Conservation (phyloP, 768 basidiomycete species). For the Trichaptum fuscoviolaceum region DNA sequence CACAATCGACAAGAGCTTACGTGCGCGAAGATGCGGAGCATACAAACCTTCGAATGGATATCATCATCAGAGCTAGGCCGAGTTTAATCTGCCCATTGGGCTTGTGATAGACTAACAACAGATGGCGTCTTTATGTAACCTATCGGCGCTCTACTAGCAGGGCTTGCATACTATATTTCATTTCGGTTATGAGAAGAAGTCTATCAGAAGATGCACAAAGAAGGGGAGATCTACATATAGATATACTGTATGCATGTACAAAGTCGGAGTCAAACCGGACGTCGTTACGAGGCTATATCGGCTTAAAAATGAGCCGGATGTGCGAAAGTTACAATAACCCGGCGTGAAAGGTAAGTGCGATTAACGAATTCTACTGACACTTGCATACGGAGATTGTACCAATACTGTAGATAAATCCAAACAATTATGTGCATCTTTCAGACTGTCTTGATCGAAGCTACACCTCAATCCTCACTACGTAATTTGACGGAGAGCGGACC, state of each 20-base stretch:
- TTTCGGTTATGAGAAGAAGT: neutral
- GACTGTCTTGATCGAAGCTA: neutral
- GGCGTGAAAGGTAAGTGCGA: neutral
- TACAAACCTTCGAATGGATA: too few relatives aligned
- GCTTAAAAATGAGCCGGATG: neutral
- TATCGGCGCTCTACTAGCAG: too few relatives aligned
- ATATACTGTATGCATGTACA: too few relatives aligned
- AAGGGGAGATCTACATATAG: neutral
- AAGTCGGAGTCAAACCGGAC: neutral
- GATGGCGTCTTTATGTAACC: too few relatives aligned
- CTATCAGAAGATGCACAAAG: neutral
- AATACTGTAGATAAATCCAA: neutral
- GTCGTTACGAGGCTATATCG: neutral
- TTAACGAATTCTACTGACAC: neutral
- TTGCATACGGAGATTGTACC: neutral
- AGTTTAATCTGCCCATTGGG: too few relatives aligned
- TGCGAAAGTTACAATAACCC: neutral
- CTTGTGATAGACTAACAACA: too few relatives aligned
- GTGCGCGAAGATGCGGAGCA: too few relatives aligned
- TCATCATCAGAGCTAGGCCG: too few relatives aligned
- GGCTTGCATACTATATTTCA: too few relatives aligned
- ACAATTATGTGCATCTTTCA: neutral
- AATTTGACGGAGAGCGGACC: neutral
- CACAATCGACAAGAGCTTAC: too few relatives aligned
- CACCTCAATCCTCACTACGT: neutral